phyloP scores from a whole-genome alignment of 202 grass and related monocot species.

The Digitaria exilis region DNA sequence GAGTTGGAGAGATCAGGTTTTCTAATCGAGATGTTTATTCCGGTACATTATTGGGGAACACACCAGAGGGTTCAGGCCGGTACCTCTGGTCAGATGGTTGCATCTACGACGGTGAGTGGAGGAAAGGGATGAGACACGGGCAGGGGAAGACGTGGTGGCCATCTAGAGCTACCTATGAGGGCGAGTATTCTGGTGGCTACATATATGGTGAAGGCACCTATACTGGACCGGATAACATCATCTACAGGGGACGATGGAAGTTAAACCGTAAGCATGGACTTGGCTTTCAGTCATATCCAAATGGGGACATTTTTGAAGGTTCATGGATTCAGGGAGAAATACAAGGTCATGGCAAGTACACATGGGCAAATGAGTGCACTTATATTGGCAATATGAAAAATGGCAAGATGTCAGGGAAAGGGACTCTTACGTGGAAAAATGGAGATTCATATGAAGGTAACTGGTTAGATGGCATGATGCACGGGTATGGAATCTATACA shows the following conservation, averaged over 20 bases:
- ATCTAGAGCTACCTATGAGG: conserved; percentile 66
- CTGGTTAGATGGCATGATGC: conserved; percentile 93
- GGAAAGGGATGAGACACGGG: conserved; percentile 89
- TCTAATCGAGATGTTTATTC: conserved; percentile 72
- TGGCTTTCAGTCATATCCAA: conserved; percentile 79
- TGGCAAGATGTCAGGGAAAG: conserved; percentile 88
- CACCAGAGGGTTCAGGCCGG: conserved; percentile 80
- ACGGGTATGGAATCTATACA: conserved; percentile 91
- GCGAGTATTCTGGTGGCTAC: conserved; percentile 87
- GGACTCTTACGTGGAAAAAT: conserved; percentile 92
- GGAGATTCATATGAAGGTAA: conserved; percentile 93
- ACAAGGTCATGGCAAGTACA: conserved; percentile 90
- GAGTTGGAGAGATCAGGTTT: conserved; percentile 65
- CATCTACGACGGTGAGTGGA: conserved; percentile 86
- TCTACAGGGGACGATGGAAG: conserved; percentile 89
- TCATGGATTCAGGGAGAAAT: conserved; percentile 96
- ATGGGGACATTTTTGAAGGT: conserved; percentile 87
- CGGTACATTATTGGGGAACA: conserved; percentile 73
- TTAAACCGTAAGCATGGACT: conserved; percentile 91
- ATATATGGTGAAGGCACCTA: conserved; percentile 87
- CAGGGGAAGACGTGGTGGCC: conserved; percentile 75
- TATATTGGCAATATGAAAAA: conserved; percentile 91
- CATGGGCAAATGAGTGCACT: conserved; percentile 72
- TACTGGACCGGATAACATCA: conserved; percentile 59
- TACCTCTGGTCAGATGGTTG: conserved; percentile 87